These are phyloP conservation scores for Ustilago crameri DNA, from an alignment of 1,284 basidiomycete genomes.

Conservation along the genomic window DNA sequence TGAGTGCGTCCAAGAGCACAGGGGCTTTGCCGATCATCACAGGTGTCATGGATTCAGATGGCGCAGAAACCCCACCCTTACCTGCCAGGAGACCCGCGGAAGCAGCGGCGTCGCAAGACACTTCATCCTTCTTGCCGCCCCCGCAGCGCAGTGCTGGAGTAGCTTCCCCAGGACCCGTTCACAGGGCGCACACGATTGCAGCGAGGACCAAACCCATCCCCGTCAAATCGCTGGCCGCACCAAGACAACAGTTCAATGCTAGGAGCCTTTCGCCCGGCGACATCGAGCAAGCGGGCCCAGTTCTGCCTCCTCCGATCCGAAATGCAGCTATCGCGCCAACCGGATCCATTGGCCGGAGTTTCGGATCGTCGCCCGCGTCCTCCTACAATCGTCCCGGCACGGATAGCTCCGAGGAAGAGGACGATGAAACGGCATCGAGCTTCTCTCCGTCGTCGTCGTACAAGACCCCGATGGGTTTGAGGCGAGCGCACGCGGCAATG, in stretches of 20 bases:
- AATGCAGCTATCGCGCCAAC: slow-evolving; percentile 5
- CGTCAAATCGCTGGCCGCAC: slow-evolving; percentile 9
- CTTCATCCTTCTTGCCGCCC: slow-evolving; percentile 27
- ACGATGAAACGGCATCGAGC: slow-evolving; percentile 21
- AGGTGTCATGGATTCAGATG: slow-evolving; percentile 5
- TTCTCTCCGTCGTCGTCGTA: slow-evolving; percentile 27
- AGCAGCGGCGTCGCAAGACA: slow-evolving; percentile 11
- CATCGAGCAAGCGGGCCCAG: slow-evolving; percentile 9
- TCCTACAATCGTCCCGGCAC: slow-evolving; percentile 10
- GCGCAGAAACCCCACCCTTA: slow-evolving; percentile 11
- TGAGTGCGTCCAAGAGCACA: slow-evolving; percentile 39
- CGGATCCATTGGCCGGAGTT: slow-evolving; percentile 19
- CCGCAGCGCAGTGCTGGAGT: slow-evolving; percentile 23
- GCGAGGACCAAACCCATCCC: slow-evolving; percentile 28
- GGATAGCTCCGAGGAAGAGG: slow-evolving; percentile 45
- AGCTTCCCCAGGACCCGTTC: slow-evolving; percentile 2
- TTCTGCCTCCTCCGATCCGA: slow-evolving; percentile 31
- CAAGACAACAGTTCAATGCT: slow-evolving; percentile 10
- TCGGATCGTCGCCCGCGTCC: slow-evolving; percentile 17
- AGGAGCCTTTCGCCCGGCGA: slow-evolving; percentile 22
- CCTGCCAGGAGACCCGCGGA: slow-evolving; percentile 20
- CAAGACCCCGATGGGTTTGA: slow-evolving; percentile 28
- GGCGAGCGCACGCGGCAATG: slow-evolving; percentile 22
- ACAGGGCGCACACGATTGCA: slow-evolving; percentile 35
- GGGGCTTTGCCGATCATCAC: slow-evolving; percentile 23